A percentile compares a stretch with the other conserved stretches of the same genome.
Conservation (phyloP, 371 early-diverging fungal species). For the Mortierella polycephala region DNA sequence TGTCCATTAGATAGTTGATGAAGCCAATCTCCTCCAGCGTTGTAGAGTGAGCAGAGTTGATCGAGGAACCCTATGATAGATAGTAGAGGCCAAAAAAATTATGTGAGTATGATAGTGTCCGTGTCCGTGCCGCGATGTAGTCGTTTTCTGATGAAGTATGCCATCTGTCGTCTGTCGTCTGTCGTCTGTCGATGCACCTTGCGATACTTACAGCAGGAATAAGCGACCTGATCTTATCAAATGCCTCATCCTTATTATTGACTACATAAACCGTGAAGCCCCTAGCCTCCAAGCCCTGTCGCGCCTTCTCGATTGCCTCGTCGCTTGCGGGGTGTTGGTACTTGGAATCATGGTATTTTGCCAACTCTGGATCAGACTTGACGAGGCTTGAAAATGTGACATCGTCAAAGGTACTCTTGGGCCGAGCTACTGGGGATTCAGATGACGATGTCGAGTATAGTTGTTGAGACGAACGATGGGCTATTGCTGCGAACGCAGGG, state of each 20-base stretch:
- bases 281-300: constrained; percentile 44
- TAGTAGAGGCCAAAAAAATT: background rate
- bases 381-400: constrained; percentile 10
- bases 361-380: constrained; percentile 8
- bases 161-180: background rate
- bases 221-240: constrained; percentile 35
- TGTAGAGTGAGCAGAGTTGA: constrained; percentile 47
- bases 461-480: background rate
- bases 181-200: background rate
- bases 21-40: constrained; percentile 55
- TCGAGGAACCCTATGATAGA: constrained; percentile 21
- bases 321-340: constrained; percentile 10
- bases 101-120: no score
- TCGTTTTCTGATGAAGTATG: background rate
- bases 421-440: background rate
- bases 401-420: constrained; percentile 22
- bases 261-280: constrained; percentile 42
- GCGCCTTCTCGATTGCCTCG: constrained; percentile 22
- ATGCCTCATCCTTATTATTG: constrained; percentile 33
- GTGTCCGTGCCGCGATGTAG: no score
- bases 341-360: constrained; percentile 1
- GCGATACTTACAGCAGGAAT: constrained; percentile 38
- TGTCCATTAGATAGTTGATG: constrained; percentile 49
- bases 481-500: background rate
- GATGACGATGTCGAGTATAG: constrained; percentile 3